Percentiles rank a stretch among this genome's conserved stretches.
Conservation (phyloP, 305 asterid species). For the Euphrasia arctica region DNA sequence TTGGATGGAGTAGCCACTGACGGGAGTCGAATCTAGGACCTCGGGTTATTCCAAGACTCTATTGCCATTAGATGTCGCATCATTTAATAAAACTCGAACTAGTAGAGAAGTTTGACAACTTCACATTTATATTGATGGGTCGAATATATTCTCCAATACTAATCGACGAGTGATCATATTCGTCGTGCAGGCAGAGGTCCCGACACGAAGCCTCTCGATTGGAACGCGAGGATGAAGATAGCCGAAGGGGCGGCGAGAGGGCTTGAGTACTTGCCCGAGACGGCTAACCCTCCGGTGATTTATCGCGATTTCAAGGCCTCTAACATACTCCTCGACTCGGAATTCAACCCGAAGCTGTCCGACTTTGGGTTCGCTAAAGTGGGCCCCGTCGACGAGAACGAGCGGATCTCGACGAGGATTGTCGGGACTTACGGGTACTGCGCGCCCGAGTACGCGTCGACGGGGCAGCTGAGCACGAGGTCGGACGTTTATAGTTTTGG, state of each 20-base stretch:
- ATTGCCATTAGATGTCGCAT: no score
- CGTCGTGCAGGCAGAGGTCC: conserved; percentile 24
- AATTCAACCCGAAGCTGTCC: conserved; percentile 44
- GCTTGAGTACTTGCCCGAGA: conserved; percentile 45
- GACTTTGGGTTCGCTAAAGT: conserved; percentile 55
- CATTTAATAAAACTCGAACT: no score
- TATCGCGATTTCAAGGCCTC: conserved; percentile 55
- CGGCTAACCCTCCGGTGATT: conserved; percentile 48
- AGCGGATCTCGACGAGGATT: conserved; percentile 42
- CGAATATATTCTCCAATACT: no score
- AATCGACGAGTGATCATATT: no score
- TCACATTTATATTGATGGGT: no score
- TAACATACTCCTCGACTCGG: conserved; percentile 39
- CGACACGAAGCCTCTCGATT: conserved; percentile 36
- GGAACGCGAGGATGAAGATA: conserved; percentile 49
- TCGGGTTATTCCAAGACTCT: no score
- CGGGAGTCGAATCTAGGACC: no score
- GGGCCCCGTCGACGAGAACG: conserved; percentile 35
- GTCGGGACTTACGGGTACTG: conserved; percentile 62
- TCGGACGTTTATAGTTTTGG: conserved; percentile 57
- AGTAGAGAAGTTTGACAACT: no score
- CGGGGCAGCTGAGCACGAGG: conserved; percentile 40
- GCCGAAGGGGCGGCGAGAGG: conserved; percentile 54
- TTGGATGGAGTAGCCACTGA: no score
- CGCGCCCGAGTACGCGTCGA: conserved; percentile 52